Conservation (phyloP, 2,329 filamentous ascomycete species). For the Fusarium vanettenii region DNA sequence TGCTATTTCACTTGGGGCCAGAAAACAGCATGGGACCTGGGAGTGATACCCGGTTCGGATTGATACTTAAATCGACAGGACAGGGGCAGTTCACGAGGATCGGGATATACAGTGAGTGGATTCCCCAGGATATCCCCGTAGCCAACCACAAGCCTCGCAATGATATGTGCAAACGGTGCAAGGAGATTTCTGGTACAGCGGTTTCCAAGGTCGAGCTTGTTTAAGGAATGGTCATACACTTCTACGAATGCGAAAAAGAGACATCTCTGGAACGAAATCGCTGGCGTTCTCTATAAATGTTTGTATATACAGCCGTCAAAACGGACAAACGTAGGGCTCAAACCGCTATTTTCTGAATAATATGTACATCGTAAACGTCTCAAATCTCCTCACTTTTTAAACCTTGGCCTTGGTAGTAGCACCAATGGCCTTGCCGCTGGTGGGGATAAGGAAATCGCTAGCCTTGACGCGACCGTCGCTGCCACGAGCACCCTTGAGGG, state of each 20-base stretch:
- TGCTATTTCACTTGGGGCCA: accelerated
- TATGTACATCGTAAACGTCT: not conserved
- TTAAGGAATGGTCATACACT: not conserved
- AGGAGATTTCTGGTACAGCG: not conserved
- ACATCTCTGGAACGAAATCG: not conserved
- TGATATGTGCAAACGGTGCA: not conserved
- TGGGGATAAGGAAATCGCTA: constrained; percentile 56
- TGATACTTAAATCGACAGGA: not conserved
- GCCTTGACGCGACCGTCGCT: constrained; percentile 53
- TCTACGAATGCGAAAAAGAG: not conserved
- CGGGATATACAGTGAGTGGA: not conserved
- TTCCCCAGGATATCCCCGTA: not conserved
- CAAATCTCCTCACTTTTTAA: not conserved
- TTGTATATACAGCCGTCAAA: not conserved
- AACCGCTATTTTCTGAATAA: not conserved
- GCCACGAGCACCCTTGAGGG: constrained; percentile 52
- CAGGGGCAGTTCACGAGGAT: not conserved
- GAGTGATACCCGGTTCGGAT: not conserved
- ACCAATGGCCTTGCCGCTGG: constrained; percentile 41
- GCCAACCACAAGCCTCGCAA: not conserved
- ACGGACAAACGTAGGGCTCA: not conserved
- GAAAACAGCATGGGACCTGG: not conserved
- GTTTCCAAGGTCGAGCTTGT: not conserved
- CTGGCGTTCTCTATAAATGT: not conserved
- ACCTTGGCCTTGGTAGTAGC: constrained; percentile 34